Conservation (phyloP, 805 yeast species). For the Yarrowia hollandica region DNA sequence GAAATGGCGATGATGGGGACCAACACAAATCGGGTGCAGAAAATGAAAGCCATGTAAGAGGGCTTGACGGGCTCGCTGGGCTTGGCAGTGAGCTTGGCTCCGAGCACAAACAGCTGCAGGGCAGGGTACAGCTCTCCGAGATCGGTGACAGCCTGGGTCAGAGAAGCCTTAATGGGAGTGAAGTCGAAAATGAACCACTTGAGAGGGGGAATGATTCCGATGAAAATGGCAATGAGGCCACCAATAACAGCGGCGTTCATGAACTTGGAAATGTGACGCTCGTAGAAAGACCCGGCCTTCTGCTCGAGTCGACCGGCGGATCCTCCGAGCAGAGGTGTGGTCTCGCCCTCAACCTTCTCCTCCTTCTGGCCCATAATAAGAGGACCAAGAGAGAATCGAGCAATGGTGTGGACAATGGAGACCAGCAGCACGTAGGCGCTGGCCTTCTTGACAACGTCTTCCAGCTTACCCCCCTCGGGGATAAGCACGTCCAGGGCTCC, state of each 20-base stretch:
- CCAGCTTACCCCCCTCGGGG: constrained; percentile 30
- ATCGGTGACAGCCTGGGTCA: constrained; percentile 32
- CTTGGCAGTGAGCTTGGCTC: constrained; percentile 32
- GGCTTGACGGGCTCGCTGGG: constrained; percentile 31
- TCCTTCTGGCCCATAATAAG: constrained; percentile 30
- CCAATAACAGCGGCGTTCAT: constrained; percentile 34
- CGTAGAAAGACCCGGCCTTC: constrained; percentile 2
- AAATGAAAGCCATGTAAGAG: constrained; percentile 27
- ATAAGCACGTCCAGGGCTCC: constrained; percentile 32
- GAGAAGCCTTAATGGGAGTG: constrained; percentile 30
- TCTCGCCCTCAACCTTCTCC: constrained; percentile 17
- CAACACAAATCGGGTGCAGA: constrained; percentile 30
- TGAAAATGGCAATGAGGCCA: constrained; percentile 32
- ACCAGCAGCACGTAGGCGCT: constrained; percentile 32
- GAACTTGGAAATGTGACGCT: constrained; percentile 24
- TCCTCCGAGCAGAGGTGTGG: constrained; percentile 22
- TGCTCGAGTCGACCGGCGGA: background rate
- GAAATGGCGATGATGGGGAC: constrained; percentile 31
- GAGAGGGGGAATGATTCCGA: constrained; percentile 34
- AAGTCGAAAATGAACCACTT: constrained; percentile 32
- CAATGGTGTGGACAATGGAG: constrained; percentile 33
- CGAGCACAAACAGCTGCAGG: constrained; percentile 34
- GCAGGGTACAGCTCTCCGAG: constrained; percentile 35
- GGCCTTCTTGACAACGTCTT: constrained; percentile 31
- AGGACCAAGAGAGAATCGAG: constrained; percentile 34